A percentile compares a stretch with the other conserved stretches of the same genome.
Conservation (phyloP, 2,329 filamentous ascomycete genomes). For the Stemphylium vesicarium region DNA sequence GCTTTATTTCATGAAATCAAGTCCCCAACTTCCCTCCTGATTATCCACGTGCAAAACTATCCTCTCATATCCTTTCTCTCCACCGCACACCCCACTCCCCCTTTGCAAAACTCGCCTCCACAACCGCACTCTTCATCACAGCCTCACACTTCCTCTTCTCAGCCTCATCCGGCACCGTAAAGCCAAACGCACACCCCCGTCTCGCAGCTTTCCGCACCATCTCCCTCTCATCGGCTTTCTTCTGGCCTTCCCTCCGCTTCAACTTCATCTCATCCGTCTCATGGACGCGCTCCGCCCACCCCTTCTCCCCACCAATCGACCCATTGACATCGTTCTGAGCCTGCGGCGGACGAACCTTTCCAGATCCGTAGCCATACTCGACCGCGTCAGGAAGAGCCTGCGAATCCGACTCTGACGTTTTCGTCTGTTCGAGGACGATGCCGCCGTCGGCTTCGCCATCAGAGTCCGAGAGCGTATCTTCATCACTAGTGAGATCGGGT, state of each 20-base stretch:
- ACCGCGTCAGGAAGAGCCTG: slow-evolving; percentile 17
- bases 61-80: slow-evolving; percentile 52
- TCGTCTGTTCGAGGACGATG: slow-evolving; percentile 15
- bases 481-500: slow-evolving; percentile 14
- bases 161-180: slow-evolving; percentile 40
- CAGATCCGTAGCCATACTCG: slow-evolving; percentile 38
- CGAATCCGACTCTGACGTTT: background rate
- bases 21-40: background rate
- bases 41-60: background rate
- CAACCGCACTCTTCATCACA: slow-evolving; percentile 63
- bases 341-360: slow-evolving; percentile 51
- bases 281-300: slow-evolving; percentile 58
- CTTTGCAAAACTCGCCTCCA: slow-evolving; percentile 67
- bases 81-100: slow-evolving; percentile 66
- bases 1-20: background rate
- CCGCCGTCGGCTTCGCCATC: slow-evolving; percentile 27
- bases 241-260: slow-evolving; percentile 59
- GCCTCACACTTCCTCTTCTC: slow-evolving; percentile 61
- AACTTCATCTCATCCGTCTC: slow-evolving; percentile 60
- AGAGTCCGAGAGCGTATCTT: slow-evolving; percentile 21
- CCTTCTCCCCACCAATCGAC: slow-evolving; percentile 63
- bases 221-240: slow-evolving; percentile 59
- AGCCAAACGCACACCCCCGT: slow-evolving; percentile 64
- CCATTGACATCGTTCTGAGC: slow-evolving; percentile 61
- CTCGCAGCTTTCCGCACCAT: slow-evolving; percentile 68